These are phyloP conservation scores for Nicotiana otophora DNA, from an alignment of 257 asterid species.

Conservation along the genomic window DNA sequence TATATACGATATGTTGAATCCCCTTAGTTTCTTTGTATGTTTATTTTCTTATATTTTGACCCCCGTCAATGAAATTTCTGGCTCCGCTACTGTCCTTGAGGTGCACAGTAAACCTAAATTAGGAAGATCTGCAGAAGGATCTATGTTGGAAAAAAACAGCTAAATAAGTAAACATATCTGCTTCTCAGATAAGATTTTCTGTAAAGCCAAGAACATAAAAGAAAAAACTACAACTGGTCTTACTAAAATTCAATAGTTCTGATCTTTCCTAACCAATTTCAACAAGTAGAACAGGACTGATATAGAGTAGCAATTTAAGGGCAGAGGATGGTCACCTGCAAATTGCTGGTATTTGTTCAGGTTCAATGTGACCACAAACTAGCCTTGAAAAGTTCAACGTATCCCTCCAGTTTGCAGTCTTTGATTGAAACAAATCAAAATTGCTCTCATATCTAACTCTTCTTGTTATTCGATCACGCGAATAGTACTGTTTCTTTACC, in stretches of 20 bases:
- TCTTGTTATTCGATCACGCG: constrained; percentile 19
- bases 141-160: neutral
- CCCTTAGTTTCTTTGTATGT: too few species aligned
- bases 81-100: too few species aligned
- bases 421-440: constrained; percentile 38
- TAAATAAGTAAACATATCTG: neutral
- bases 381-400: constrained; percentile 35
- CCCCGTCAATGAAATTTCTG: too few species aligned
- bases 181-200: neutral
- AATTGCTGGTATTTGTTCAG: constrained; percentile 43
- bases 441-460: constrained; percentile 56
- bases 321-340: constrained; percentile 35
- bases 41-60: too few species aligned
- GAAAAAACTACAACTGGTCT: neutral
- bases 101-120: too few species aligned
- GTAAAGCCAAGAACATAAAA: neutral
- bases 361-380: constrained; percentile 17
- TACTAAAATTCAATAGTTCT: neutral
- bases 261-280: neutral
- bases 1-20: too few species aligned
- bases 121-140: neutral
- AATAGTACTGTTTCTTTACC: constrained; percentile 32
- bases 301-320: neutral
- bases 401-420: constrained; percentile 71
- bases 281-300: neutral